phyloP scores from a whole-genome alignment of 148 eudicot genomes.

The Mesembryanthemum crystallinum region DNA sequence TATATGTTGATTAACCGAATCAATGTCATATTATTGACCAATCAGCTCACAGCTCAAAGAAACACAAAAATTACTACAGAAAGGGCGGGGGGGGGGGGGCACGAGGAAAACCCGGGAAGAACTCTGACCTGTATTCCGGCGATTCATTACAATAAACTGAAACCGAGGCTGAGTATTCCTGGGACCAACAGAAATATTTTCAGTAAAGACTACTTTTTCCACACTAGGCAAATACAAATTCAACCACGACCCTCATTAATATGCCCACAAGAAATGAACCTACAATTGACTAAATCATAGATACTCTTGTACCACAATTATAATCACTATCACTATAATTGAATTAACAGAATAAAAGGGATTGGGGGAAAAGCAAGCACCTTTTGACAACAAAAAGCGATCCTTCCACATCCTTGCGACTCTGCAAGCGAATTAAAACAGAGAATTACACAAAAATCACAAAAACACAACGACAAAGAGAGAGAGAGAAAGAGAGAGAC shows the following conservation, averaged over 20 bases:
- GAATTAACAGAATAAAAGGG: background rate
- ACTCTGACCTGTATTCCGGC: conserved; percentile 63
- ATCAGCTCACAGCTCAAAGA: conserved; percentile 2
- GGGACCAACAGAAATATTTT: conserved; percentile 13
- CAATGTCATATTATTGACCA: background rate
- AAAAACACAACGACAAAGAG: background rate
- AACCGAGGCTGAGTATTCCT: conserved; percentile 78
- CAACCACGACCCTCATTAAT: background rate
- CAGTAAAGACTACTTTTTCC: background rate
- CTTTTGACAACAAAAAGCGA: conserved; percentile 68
- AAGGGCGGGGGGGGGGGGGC: background rate
- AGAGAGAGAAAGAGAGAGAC: background rate
- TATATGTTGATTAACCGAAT: background rate
- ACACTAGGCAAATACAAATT: background rate
- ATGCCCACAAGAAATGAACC: background rate
- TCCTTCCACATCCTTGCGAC: conserved; percentile 86
- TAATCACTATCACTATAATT: background rate
- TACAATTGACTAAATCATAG: background rate
- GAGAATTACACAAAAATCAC: conserved; percentile 8
- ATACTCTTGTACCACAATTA: background rate
- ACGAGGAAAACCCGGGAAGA: background rate
- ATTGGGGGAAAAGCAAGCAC: conserved; percentile 19
- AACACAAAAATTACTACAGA: background rate
- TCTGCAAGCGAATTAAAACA: conserved; percentile 38
- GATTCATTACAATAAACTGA: conserved; percentile 83